Evolutionary conservation across 352 stramenopile species (phyloP).

Genomic region (Globisporangium alternatum): DNA sequence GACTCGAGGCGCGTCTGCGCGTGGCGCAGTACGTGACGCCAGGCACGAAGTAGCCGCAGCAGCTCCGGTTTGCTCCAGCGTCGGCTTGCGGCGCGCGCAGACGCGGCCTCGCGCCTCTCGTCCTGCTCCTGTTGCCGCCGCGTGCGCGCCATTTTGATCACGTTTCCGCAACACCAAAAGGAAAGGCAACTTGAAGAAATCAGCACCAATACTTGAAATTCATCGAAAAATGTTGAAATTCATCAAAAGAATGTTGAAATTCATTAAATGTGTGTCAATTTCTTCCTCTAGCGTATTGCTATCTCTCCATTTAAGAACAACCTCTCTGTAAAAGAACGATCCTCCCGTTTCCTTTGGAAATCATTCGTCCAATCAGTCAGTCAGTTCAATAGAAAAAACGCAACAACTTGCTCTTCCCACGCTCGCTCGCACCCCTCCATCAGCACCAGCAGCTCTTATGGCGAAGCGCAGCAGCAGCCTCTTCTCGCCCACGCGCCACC

Average conservation of each 20-base stretch:
- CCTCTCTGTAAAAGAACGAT: too few species aligned
- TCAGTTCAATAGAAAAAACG: not conserved
- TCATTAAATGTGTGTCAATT: too few species aligned
- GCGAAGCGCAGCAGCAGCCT: conserved; percentile 4
- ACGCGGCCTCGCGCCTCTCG: not conserved
- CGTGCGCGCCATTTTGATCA: not conserved
- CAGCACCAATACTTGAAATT: not conserved
- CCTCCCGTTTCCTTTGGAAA: too few species aligned
- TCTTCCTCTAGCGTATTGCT: too few species aligned
- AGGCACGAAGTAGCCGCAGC: not conserved
- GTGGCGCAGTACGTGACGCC: not conserved
- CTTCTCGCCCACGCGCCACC: conserved; percentile 13
- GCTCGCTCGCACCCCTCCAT: too few species aligned
- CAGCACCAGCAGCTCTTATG: not conserved
- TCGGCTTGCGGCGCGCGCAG: not conserved
- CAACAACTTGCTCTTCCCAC: not conserved
- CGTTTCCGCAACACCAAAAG: not conserved
- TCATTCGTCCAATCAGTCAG: too few species aligned
- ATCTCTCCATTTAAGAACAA: too few species aligned
- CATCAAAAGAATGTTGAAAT: too few species aligned
- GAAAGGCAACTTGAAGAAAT: not conserved
- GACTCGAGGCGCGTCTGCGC: not conserved
- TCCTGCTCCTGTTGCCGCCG: not conserved
- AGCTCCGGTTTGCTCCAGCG: not conserved
- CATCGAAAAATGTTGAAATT: too few species aligned